phyloP scores from a whole-genome alignment of 2,329 filamentous ascomycete genomes.

The Neonectria coccinea region DNA sequence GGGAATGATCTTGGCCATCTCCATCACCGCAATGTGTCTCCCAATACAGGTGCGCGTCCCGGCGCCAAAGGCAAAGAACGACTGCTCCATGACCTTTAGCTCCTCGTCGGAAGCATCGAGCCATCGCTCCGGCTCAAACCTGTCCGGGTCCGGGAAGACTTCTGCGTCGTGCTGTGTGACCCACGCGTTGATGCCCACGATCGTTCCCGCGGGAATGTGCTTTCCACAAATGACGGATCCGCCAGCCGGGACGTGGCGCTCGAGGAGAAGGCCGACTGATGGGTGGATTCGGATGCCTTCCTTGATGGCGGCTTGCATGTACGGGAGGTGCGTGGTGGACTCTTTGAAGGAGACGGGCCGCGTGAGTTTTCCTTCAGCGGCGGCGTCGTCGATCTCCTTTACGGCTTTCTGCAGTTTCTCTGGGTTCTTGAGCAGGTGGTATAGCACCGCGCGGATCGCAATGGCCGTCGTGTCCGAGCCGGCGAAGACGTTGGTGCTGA shows the following conservation, averaged over 20 bases:
- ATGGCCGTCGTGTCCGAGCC: constrained; percentile 61
- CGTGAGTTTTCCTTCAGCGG: constrained; percentile 16
- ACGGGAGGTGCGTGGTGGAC: constrained; percentile 56
- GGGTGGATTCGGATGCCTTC: constrained; percentile 64
- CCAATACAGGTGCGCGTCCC: constrained; percentile 57
- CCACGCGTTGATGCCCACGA: constrained; percentile 53
- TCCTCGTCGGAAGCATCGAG: constrained; percentile 42
- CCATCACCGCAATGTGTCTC: constrained; percentile 56
- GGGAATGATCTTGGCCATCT: constrained; percentile 46
- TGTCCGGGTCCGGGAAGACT: constrained; percentile 49
- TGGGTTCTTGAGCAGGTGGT: constrained; percentile 39
- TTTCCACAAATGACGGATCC: constrained; percentile 55
- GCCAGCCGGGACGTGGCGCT: constrained; percentile 58
- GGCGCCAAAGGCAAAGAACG: constrained; percentile 51
- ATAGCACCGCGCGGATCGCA: constrained; percentile 55
- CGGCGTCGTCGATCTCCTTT: constrained; percentile 38
- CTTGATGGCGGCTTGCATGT: constrained; percentile 65
- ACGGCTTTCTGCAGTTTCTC: constrained; percentile 34
- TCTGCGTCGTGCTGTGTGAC: constrained; percentile 47
- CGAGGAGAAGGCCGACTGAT: constrained; percentile 60
- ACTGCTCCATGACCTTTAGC: constrained; percentile 45
- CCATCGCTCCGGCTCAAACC: constrained; percentile 57
- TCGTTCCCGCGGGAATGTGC: constrained; percentile 48
- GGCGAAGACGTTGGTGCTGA: constrained; percentile 45
- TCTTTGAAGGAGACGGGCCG: constrained; percentile 53